Evolutionary conservation across 805 yeast species (phyloP).

Genomic region (Candida krabiensis): DNA sequence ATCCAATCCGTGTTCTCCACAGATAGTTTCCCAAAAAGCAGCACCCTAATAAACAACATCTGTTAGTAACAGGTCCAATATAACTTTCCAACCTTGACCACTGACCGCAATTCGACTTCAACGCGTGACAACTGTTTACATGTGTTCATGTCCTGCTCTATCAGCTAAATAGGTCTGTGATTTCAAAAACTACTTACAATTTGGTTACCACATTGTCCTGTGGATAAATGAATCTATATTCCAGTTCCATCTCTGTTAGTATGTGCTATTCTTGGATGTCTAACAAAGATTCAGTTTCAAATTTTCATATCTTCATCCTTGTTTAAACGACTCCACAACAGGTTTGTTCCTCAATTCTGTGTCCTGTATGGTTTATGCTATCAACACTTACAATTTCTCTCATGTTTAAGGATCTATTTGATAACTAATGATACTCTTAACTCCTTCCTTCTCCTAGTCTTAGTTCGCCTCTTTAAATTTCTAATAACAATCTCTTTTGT

Average conservation of each 20-base stretch:
- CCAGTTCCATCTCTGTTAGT: conserved; percentile 13
- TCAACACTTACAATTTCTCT: conserved; percentile 37
- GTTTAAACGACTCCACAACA: too few species aligned
- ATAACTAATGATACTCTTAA: too few species aligned
- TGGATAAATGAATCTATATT: conserved; percentile 84
- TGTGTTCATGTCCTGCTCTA: too few species aligned
- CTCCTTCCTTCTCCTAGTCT: too few species aligned
- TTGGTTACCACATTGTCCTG: conserved; percentile 99
- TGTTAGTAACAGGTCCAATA: conserved; percentile 15
- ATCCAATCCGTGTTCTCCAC: conserved; percentile 85
- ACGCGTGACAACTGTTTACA: conserved; percentile 1
- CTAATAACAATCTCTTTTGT: conserved; percentile 7
- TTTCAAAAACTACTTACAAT: conserved; percentile 71
- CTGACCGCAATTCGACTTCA: neutral
- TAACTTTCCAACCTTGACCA: too few species aligned
- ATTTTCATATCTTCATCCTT: neutral
- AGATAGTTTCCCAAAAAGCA: conserved; percentile 90
- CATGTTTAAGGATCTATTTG: conserved; percentile 16
- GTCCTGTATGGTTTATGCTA: too few species aligned
- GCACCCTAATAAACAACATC: conserved; percentile 65
- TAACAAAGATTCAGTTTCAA: neutral
- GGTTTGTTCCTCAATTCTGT: too few species aligned
- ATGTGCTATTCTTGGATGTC: neutral
- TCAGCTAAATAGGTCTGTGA: conserved; percentile 3
- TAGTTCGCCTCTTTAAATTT: neutral